These are phyloP conservation scores for Didymella segeticola DNA, from an alignment of 2,329 filamentous ascomycete species.

Conservation along the genomic window DNA sequence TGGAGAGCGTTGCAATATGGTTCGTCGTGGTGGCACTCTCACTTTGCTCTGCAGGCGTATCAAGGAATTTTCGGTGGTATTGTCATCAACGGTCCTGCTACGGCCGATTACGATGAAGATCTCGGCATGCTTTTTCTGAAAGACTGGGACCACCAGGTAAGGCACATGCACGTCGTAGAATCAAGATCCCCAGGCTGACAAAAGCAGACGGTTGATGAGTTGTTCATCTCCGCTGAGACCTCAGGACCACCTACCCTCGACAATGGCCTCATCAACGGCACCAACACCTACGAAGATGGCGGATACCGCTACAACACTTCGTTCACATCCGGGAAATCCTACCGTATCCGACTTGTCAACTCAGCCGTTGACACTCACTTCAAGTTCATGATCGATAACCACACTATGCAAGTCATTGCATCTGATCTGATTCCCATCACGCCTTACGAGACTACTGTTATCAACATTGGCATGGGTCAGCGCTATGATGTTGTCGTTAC, in stretches of 20 bases:
- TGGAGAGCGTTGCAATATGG: constrained; percentile 52
- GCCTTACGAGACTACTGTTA: constrained; percentile 49
- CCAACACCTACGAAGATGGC: constrained; percentile 47
- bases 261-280: constrained; percentile 55
- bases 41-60: constrained; percentile 52
- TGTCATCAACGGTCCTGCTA: constrained; percentile 51
- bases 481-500: constrained; percentile 49
- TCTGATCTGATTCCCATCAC: constrained; percentile 52
- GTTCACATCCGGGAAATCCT: constrained; percentile 50
- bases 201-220: constrained; percentile 44
- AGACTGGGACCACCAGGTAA: constrained; percentile 46
- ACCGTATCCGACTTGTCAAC: constrained; percentile 54
- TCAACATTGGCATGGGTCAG: constrained; percentile 52
- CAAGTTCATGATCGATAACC: constrained; percentile 54
- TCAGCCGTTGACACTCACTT: constrained; percentile 50
- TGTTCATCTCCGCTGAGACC: constrained; percentile 38
- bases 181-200: background rate
- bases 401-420: constrained; percentile 53
- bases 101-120: constrained; percentile 52
- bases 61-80: constrained; percentile 52
- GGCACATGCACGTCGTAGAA: background rate
- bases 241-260: constrained; percentile 46
- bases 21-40: constrained; percentile 51
- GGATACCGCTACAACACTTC: constrained; percentile 43
- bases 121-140: constrained; percentile 52